Evolutionary conservation across 1,284 basidiomycete genomes (phyloP), one percentile per base, ranked within the genome.

Genomic region (Trichosporon asahii): DNA sequence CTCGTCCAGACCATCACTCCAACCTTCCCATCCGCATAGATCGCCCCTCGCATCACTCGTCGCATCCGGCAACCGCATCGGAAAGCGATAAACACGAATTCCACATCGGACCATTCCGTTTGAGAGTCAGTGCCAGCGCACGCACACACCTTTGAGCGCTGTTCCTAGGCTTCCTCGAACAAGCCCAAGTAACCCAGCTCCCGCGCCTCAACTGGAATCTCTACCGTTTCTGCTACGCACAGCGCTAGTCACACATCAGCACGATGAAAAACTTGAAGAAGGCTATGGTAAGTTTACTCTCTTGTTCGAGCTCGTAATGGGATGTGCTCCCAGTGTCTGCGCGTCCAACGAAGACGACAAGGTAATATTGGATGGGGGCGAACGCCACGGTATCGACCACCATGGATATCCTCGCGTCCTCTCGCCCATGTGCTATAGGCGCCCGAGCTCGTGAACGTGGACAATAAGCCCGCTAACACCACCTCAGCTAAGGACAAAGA

Each of bases 181-280:
- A 33, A 18, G 57, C 57, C 57, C 27, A n/a, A 53, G 55, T 61
- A 61, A 31, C 37, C 18, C 55, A 18, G 57, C 66, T 63, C 46
- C 18, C 31, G 31, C 67, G 31, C 61, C 57, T n/a, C 35, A 25
- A 64, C 27, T 53, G 60, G 61, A 55, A 11, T 61, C 63, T 37
- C 5, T 15, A 66, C 57, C 55, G 37, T 12, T 18, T 37, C 64
- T 9, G 23, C 37, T 57, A 49, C 55, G 18, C 18, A 21, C 18
- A 23, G 49, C 49, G 49, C 49, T 53, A 53, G 40, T 44, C 49
- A 53, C n/a, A 11, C n/a, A 25, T 53, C 57, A 33, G 29, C 57
- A 80, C 74, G 73, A 95, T 95, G 93, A 95, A 95, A 86, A 89
- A 89, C 75, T 86, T 95, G 81, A 94, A 92, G 88, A 95, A 94